Base-by-base conservation (phyloP, 2,329 filamentous ascomycete species). In the Pseudopithomyces chartarum region DNA sequence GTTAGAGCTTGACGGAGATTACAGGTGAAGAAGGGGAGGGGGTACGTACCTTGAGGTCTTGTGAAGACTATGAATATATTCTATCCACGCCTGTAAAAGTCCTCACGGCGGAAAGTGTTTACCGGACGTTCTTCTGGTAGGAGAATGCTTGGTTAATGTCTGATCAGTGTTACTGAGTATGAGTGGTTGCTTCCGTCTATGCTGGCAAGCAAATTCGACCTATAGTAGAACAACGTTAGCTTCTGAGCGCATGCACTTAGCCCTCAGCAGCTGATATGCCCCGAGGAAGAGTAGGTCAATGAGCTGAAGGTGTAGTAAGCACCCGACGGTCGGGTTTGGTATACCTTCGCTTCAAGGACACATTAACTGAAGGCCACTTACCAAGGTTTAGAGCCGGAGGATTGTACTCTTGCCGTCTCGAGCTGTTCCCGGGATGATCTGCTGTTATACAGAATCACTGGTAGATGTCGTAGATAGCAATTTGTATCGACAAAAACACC, bases 11-110 rank as follows among this genome's bases (percentile, higher is more conserved):
- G 29, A 19, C 33, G 13, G 29, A 13, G 44, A 39, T 38, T 40
- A 12, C 11, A 50, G 10, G 15, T 34, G 40, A 44, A 45, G 15
- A 22, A 22, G 11, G n/a, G 19, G 47, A 5, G 8, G 26, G n/a
- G n/a, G n/a, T 36, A 39, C 56, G 45, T 58, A 65, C 67, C 65
- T 64, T 64, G 57, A 33, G 55, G 38, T 58, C 52, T 52, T 33
- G 26, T 33, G 33, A 20, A 32, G 26, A 15, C 23, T 34, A 49
- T 34, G 34, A 58, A 45, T 17, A 22, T 8, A 26, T 3, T 29
- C 29, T 26, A 38, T 58, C 42, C 60, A 58, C 32, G 36, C 23
- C 34, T 54, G 61, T 57, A 48, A 32, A 23, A 29, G 13, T 62
- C 52, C 64, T 56, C 48, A 67, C 59, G 54, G 32, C 32, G 19